Conservation (phyloP, 371 early-diverging fungal genomes). For the Synchytrium microbalum region DNA sequence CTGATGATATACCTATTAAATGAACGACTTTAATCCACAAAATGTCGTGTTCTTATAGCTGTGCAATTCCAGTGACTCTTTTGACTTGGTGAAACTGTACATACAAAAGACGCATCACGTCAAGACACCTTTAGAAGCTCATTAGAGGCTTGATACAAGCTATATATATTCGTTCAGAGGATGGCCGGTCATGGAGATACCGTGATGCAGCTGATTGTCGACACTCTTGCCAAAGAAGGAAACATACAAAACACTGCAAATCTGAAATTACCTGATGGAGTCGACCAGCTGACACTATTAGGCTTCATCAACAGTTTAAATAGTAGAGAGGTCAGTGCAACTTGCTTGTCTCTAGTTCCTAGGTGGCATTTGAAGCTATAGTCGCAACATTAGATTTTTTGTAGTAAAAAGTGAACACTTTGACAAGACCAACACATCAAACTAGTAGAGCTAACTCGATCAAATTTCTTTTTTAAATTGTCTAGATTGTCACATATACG, state of each 20-base stretch:
- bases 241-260: constrained; percentile 30
- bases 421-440: too few relatives aligned
- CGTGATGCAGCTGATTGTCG: constrained; percentile 60
- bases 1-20: too few relatives aligned
- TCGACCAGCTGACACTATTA: not conserved
- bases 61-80: too few relatives aligned
- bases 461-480: too few relatives aligned
- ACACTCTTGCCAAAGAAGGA: constrained; percentile 54
- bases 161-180: too few relatives aligned
- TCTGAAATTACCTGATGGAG: not conserved
- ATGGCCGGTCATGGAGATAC: constrained; percentile 30
- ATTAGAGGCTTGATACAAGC: too few relatives aligned
- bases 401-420: not conserved
- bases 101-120: too few relatives aligned
- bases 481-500: constrained; percentile 76
- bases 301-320: constrained; percentile 43
- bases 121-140: too few relatives aligned
- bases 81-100: too few relatives aligned
- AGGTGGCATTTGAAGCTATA: not conserved
- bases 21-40: too few relatives aligned
- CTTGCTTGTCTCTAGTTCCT: not conserved
- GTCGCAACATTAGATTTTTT: not conserved
- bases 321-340: constrained; percentile 66
- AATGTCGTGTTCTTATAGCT: too few relatives aligned
- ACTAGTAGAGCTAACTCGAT: too few relatives aligned